Conservation (phyloP, 2,329 filamentous ascomycete genomes). For the Diaporthe velutina region DNA sequence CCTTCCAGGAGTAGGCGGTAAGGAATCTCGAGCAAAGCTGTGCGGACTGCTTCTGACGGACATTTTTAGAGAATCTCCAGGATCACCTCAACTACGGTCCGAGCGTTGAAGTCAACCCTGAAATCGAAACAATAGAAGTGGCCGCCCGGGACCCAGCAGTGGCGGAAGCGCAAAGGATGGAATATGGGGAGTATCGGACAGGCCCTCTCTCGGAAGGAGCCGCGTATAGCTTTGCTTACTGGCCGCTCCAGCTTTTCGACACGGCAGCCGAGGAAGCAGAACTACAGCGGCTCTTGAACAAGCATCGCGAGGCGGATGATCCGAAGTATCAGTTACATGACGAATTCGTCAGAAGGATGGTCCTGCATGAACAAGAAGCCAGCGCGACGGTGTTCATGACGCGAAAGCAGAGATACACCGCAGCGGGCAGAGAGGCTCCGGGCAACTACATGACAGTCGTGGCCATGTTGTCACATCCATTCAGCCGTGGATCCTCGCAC, state of each 20-base stretch:
- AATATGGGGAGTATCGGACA: not conserved
- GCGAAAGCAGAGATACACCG: not conserved
- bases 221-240: constrained; percentile 10
- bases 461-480: constrained; percentile 16
- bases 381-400: constrained; percentile 4
- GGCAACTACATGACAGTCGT: constrained; percentile 21
- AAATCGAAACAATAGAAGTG: not conserved
- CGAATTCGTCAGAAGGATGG: not conserved
- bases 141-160: not conserved
- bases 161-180: not conserved
- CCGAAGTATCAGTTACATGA: not conserved
- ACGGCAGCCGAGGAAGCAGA: not conserved
- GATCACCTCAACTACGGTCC: constrained; percentile 15
- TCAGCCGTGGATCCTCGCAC: constrained; percentile 2
- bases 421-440: not conserved
- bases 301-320: not conserved
- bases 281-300: not conserved
- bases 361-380: not conserved
- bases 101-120: constrained; percentile 8
- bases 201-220: not conserved
- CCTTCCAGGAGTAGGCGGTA: constrained; percentile 14
- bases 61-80: constrained; percentile 2
- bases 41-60: not conserved
- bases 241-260: not conserved
- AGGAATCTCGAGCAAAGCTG: not conserved